Conservation (phyloP, 1,284 basidiomycete genomes). For the Somion occarium region DNA sequence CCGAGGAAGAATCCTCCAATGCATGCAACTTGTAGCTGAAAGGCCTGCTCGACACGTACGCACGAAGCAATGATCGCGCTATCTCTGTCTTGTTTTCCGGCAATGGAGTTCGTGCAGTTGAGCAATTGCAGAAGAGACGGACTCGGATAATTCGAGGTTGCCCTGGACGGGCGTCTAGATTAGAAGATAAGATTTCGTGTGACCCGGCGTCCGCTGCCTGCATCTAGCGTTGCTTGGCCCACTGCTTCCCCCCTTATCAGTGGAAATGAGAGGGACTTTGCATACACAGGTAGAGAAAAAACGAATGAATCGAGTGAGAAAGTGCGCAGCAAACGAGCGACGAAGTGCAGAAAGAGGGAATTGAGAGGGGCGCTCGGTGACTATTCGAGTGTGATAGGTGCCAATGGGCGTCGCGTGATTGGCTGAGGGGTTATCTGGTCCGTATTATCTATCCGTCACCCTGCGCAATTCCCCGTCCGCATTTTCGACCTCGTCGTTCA, state of each 20-base stretch:
- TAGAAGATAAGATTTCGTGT: neutral
- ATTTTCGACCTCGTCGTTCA: constrained; percentile 9
- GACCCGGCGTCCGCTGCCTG: neutral
- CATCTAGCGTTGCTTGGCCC: too few relatives aligned
- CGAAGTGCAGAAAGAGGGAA: neutral
- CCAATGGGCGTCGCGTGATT: constrained; percentile 14
- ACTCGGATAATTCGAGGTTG: too few relatives aligned
- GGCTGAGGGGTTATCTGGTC: constrained; percentile 4
- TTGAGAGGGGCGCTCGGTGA: neutral
- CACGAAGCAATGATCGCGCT: too few relatives aligned
- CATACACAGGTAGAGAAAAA: neutral
- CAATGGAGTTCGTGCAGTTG: too few relatives aligned
- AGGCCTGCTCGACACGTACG: too few relatives aligned
- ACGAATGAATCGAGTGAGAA: neutral
- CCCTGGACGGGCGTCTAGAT: neutral
- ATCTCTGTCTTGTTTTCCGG: too few relatives aligned
- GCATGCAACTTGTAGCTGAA: too few relatives aligned
- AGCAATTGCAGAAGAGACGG: too few relatives aligned
- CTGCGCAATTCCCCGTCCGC: constrained; percentile 5
- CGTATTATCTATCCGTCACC: constrained; percentile 9
- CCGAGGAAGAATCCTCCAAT: too few relatives aligned
- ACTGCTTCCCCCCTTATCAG: too few relatives aligned
- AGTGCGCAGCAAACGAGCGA: neutral
- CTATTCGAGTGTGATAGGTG: neutral
- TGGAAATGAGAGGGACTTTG: neutral